Evolutionary conservation across 139 green algal genomes (phyloP).

Genomic region (Chlamydomonas incerta): DNA sequence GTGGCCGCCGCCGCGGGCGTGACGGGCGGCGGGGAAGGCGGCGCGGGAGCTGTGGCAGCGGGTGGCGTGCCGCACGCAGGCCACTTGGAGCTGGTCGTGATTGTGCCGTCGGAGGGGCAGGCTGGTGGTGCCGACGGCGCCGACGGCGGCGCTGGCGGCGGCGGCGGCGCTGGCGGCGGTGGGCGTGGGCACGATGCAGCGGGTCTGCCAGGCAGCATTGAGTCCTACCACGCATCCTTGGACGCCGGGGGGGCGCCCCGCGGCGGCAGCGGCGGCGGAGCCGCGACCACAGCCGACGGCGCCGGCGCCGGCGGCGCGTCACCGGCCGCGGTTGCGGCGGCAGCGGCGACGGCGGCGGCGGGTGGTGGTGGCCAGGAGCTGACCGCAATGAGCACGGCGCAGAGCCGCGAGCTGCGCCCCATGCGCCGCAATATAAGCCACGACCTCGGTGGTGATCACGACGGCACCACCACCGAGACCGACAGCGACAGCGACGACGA

Average conservation of each 20-base stretch:
- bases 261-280: too few relatives aligned
- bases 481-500: slow-evolving; percentile 11
- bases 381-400: too few relatives aligned
- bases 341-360: neutral
- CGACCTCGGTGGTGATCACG: neutral
- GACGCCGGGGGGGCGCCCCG: too few relatives aligned
- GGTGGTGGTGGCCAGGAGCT: neutral
- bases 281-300: too few relatives aligned
- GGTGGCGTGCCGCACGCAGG: too few relatives aligned
- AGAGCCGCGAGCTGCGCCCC: slow-evolving; percentile 17
- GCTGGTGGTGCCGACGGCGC: too few relatives aligned
- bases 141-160: too few relatives aligned
- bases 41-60: too few relatives aligned
- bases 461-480: slow-evolving; percentile 4
- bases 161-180: too few relatives aligned
- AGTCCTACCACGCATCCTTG: too few relatives aligned
- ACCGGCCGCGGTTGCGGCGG: neutral
- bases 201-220: too few relatives aligned
- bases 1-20: neutral
- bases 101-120: neutral
- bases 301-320: neutral
- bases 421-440: slow-evolving; percentile 25
- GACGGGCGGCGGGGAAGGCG: neutral
- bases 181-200: too few relatives aligned
- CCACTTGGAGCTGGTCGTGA: neutral